Percentiles rank a stretch among this genome's conserved stretches.
phyloP scores from a whole-genome alignment of 257 asterid genomes.

The Misopates orontium region DNA sequence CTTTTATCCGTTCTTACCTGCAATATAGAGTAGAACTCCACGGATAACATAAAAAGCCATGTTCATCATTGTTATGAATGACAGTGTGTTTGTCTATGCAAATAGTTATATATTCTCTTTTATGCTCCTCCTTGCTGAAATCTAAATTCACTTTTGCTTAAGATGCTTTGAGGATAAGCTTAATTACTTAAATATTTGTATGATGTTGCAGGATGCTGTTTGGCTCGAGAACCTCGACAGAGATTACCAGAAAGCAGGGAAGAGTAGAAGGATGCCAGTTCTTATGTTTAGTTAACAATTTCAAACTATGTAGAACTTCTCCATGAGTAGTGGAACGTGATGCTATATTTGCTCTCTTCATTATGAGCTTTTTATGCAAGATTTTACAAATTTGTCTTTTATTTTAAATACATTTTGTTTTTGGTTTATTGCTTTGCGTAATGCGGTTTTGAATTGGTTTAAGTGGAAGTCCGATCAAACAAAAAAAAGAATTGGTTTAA shows the following conservation, averaged over 20 bases:
- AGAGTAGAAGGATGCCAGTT: conserved; percentile 25
- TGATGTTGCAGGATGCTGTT: conserved; percentile 29
- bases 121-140: background rate
- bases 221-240: conserved; percentile 20
- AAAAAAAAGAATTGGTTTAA: background rate
- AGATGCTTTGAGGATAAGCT: background rate
- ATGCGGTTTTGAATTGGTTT: background rate
- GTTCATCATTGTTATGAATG: background rate
- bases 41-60: background rate
- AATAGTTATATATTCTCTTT: background rate
- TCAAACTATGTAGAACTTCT: conserved; percentile 31
- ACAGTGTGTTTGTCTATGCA: background rate
- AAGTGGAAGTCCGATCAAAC: too few species aligned
- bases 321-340: conserved; percentile 23
- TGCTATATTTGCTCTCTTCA: conserved; percentile 10
- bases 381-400: background rate
- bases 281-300: conserved; percentile 30
- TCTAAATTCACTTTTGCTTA: background rate
- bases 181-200: conserved; percentile 7
- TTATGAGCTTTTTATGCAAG: conserved; percentile 13
- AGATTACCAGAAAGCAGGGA: conserved; percentile 7
- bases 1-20: background rate
- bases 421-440: too few species aligned
- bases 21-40: background rate
- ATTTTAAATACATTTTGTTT: background rate